Evolutionary conservation across 257 asterid species (phyloP).

Genomic region (Nicotiana attenuata): DNA sequence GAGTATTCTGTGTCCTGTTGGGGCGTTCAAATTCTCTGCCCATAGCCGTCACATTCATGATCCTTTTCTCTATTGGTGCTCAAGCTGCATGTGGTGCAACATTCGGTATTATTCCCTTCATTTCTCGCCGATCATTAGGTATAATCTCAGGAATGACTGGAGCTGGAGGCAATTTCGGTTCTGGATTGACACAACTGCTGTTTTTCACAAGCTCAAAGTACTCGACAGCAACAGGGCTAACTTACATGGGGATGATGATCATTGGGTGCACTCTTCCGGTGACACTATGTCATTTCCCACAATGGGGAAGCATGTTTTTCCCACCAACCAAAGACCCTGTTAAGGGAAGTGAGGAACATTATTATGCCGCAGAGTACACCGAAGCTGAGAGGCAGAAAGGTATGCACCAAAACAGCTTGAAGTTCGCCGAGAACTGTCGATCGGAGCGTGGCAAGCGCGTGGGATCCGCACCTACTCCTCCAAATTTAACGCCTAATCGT

Average conservation of each 20-base stretch:
- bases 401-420: constrained; percentile 48
- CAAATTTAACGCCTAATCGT: constrained; percentile 24
- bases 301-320: constrained; percentile 48
- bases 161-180: constrained; percentile 43
- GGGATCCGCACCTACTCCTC: constrained; percentile 30
- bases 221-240: constrained; percentile 31
- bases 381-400: constrained; percentile 41
- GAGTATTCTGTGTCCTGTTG: constrained; percentile 39
- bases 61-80: constrained; percentile 53
- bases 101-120: constrained; percentile 38
- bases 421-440: constrained; percentile 53
- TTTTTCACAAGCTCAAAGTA: constrained; percentile 29
- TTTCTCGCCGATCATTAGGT: constrained; percentile 43
- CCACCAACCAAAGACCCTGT: constrained; percentile 24
- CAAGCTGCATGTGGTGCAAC: constrained; percentile 53
- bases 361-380: constrained; percentile 24
- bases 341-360: constrained; percentile 31
- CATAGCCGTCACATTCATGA: constrained; percentile 39
- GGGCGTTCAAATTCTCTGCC: constrained; percentile 42
- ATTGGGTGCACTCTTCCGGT: constrained; percentile 43
- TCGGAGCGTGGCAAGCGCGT: constrained; percentile 55
- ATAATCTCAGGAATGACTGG: constrained; percentile 39
- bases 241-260: constrained; percentile 48
- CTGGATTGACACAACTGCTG: constrained; percentile 37
- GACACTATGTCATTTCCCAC: constrained; percentile 39